Percentiles rank a stretch among this genome's conserved stretches.
Evolutionary conservation across 2,329 filamentous ascomycete genomes (phyloP).

Genomic region (Decorospora gaudefroyi): DNA sequence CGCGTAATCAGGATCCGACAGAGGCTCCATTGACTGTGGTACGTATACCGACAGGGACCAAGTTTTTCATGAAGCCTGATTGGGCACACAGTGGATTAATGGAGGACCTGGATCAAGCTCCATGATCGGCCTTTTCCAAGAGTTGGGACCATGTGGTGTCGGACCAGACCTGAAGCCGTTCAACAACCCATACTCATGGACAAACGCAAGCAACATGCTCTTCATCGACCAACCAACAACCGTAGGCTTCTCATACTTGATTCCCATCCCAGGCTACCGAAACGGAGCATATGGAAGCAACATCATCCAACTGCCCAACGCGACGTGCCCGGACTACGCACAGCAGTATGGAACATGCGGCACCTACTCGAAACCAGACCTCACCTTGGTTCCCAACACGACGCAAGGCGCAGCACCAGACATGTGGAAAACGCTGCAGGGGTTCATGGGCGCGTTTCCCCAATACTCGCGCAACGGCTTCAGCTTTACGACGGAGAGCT

Average conservation of each 20-base stretch:
- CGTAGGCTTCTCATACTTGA: slow-evolving; percentile 62
- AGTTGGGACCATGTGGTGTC: slow-evolving; percentile 59
- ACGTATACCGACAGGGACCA: background rate
- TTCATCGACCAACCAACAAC: slow-evolving; percentile 70
- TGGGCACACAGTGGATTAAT: slow-evolving; percentile 55
- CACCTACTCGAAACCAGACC: slow-evolving; percentile 60
- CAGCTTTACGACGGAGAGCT: slow-evolving; percentile 61
- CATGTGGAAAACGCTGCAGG: slow-evolving; percentile 65
- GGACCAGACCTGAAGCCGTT: slow-evolving; percentile 54
- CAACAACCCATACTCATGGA: slow-evolving; percentile 67
- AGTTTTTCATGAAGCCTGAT: background rate
- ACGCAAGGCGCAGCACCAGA: slow-evolving; percentile 60
- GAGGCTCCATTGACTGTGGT: slow-evolving; percentile 60
- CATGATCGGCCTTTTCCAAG: slow-evolving; percentile 60
- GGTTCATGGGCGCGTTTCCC: slow-evolving; percentile 66
- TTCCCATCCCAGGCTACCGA: slow-evolving; percentile 50
- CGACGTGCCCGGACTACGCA: slow-evolving; percentile 58
- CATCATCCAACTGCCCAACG: slow-evolving; percentile 54
- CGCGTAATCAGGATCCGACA: slow-evolving; percentile 55
- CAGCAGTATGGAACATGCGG: slow-evolving; percentile 53
- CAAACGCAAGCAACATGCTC: slow-evolving; percentile 67
- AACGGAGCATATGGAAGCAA: slow-evolving; percentile 27
- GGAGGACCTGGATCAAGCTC: slow-evolving; percentile 62
- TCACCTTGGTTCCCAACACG: slow-evolving; percentile 57
- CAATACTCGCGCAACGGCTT: slow-evolving; percentile 54